A percentile compares a stretch with the other conserved stretches of the same genome.
Evolutionary conservation across 2,329 filamentous ascomycete genomes (phyloP).

Genomic region (Calonectria hawksworthii): DNA sequence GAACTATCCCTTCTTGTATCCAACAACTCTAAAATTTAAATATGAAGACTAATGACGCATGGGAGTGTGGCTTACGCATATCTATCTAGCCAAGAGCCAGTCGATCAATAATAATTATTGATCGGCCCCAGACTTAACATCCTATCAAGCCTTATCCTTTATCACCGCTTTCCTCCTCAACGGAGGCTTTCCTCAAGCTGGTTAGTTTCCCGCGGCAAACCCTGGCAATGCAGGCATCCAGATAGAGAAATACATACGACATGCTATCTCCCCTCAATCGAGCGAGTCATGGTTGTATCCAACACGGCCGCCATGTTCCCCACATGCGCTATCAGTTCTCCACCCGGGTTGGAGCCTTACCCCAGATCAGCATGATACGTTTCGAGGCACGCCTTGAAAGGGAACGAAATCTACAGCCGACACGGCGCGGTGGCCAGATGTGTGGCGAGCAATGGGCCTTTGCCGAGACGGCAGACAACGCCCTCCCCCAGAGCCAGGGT

Average conservation of each 20-base stretch:
- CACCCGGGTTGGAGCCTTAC: conserved; percentile 34
- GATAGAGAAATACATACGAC: conserved; percentile 26
- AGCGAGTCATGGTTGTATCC: conserved; percentile 20
- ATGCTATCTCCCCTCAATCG: conserved; percentile 25
- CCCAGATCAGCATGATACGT: conserved; percentile 39
- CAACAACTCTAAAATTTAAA: not conserved
- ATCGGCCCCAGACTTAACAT: conserved; percentile 25
- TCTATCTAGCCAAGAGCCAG: not conserved
- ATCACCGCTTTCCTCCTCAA: not conserved
- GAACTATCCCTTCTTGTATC: too few species aligned
- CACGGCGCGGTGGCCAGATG: not conserved
- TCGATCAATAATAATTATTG: not conserved
- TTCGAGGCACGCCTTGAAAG: conserved; percentile 18
- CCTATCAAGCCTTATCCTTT: conserved; percentile 36
- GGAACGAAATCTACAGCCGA: conserved; percentile 34
- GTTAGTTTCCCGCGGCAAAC: conserved; percentile 13
- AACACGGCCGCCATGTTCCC: not conserved
- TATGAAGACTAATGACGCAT: not conserved
- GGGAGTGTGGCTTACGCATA: not conserved
- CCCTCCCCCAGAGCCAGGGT: not conserved
- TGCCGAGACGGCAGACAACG: not conserved
- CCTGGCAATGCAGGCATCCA: not conserved
- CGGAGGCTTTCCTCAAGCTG: not conserved
- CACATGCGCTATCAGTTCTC: conserved; percentile 38
- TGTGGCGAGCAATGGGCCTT: not conserved